Percentiles rank a stretch among this genome's conserved stretches.
phyloP scores from a whole-genome alignment of 1,139 yeast genomes.

The Geotrichum fermentans region DNA sequence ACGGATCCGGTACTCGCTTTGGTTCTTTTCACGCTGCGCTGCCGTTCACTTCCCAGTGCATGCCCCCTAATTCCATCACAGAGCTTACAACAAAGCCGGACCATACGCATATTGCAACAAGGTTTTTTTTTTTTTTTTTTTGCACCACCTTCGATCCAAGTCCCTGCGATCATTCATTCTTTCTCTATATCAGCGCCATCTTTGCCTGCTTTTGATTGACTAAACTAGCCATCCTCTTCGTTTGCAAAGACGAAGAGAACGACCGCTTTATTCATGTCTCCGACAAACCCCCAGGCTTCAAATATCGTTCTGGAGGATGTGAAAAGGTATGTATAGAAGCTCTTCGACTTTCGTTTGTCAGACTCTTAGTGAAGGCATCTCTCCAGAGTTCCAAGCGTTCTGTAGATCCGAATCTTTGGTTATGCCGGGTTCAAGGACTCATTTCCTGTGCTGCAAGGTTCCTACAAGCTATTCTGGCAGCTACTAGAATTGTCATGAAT shows the following conservation, averaged over 20 bases:
- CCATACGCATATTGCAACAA: too few relatives aligned
- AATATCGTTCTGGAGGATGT: not conserved
- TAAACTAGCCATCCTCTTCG: not conserved
- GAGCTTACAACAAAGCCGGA: too few relatives aligned
- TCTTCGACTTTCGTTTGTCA: not conserved
- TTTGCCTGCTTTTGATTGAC: not conserved
- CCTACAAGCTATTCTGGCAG: not conserved
- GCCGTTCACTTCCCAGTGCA: too few relatives aligned
- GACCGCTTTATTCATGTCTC: not conserved
- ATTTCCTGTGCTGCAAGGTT: not conserved
- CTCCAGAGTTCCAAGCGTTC: too few relatives aligned
- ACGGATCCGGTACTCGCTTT: too few relatives aligned
- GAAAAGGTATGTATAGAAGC: not conserved
- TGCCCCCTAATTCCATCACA: too few relatives aligned
- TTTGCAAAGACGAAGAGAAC: not conserved
- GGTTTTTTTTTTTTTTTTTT: not conserved
- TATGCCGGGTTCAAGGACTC: not conserved
- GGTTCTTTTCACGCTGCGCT: too few relatives aligned
- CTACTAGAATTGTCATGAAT: not conserved
- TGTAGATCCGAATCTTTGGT: too few relatives aligned
- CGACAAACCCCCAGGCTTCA: slow-evolving; percentile 1
- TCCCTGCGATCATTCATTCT: not conserved
- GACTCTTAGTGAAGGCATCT: not conserved
- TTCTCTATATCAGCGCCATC: not conserved
- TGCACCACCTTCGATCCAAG: not conserved